These are phyloP conservation scores for Sistotremastrum niveocremeum DNA, from an alignment of 768 basidiomycete species.

Conservation along the genomic window DNA sequence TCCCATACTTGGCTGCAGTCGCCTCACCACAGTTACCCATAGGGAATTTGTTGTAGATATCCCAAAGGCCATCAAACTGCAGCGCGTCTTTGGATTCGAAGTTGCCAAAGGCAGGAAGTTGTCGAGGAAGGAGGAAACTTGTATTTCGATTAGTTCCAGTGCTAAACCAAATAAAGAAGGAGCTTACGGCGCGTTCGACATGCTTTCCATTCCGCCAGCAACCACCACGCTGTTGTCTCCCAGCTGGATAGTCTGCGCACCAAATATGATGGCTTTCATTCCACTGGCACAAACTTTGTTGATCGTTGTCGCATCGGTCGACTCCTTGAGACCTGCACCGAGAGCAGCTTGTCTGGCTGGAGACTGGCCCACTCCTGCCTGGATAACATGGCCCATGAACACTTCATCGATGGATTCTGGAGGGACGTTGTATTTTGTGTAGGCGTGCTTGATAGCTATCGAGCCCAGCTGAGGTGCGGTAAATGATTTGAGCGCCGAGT, in stretches of 20 bases:
- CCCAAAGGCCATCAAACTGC: constrained; percentile 87
- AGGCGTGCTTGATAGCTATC: constrained; percentile 81
- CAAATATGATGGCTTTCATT: constrained; percentile 90
- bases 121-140: constrained; percentile 73
- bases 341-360: constrained; percentile 98
- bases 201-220: constrained; percentile 98
- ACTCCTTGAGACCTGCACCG: constrained; percentile 64
- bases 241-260: constrained; percentile 76
- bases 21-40: constrained; percentile 97
- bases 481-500: constrained; percentile 76
- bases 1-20: constrained; percentile 67
- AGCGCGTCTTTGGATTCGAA: constrained; percentile 79
- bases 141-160: background rate
- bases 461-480: constrained; percentile 87
- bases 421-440: constrained; percentile 66
- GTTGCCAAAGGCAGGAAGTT: constrained; percentile 79
- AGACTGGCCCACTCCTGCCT: constrained; percentile 93
- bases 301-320: constrained; percentile 94
- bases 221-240: constrained; percentile 80
- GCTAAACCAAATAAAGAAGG: background rate
- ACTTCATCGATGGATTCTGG: constrained; percentile 84
- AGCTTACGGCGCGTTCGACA: constrained; percentile 96
- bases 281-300: constrained; percentile 99
- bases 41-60: constrained; percentile 93
- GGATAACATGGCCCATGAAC: constrained; percentile 95